These are phyloP conservation scores for Syzygium aromaticum DNA, from an alignment of 345 rosid species.

Conservation along the genomic window DNA sequence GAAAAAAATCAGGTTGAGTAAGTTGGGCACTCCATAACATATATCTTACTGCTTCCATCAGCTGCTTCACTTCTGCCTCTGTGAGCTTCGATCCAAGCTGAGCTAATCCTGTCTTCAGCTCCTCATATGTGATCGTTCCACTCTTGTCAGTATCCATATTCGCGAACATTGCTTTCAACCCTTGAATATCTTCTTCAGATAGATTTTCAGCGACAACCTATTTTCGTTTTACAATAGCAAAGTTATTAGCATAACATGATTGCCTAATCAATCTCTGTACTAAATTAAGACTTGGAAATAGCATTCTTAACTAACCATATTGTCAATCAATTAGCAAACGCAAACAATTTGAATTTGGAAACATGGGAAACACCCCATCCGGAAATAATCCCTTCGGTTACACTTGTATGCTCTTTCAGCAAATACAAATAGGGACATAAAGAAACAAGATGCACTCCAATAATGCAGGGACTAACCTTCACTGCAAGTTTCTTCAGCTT, in stretches of 20 bases:
- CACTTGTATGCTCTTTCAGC: neutral
- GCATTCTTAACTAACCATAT: neutral
- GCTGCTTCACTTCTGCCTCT: conserved; percentile 65
- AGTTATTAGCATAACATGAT: neutral
- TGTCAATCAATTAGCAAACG: neutral
- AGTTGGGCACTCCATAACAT: neutral
- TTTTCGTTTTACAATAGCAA: neutral
- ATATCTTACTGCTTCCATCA: conserved; percentile 79
- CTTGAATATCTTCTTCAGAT: conserved; percentile 66
- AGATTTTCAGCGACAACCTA: conserved; percentile 80
- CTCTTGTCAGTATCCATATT: conserved; percentile 79
- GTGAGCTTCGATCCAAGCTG: conserved; percentile 71
- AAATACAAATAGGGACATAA: neutral
- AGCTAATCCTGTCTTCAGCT: conserved; percentile 61
- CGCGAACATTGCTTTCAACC: conserved; percentile 61
- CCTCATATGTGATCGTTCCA: conserved; percentile 75
- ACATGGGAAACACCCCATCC: neutral
- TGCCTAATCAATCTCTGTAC: neutral
- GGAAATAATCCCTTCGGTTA: neutral
- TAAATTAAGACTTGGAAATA: neutral
- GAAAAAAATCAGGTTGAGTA: neutral
- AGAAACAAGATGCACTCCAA: neutral
- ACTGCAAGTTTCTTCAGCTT: conserved; percentile 84
- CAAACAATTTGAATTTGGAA: neutral
- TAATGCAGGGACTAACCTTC: conserved; percentile 35